Base-by-base conservation (phyloP, 257 asterid genomes). In the Plantago elongata region DNA sequence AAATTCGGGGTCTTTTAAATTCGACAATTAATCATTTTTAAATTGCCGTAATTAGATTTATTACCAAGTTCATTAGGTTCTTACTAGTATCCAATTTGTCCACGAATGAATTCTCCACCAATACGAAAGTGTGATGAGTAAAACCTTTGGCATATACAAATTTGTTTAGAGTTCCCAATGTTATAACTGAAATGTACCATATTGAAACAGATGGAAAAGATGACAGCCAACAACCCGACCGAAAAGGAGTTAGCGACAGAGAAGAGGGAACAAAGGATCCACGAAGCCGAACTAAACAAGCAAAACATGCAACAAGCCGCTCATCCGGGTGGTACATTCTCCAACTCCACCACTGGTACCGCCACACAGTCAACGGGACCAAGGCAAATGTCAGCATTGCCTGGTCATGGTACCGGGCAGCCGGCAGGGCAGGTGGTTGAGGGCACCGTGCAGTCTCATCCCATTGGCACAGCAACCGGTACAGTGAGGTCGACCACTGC, bases 201-300 rank as follows among this genome's bases (percentile, higher is more conserved):
- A 43, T 55, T 22, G 16, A 43, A 43, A 48, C 72, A 85, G 96
- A 57, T 77, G 63, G 94, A 86, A 13, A 77, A 54, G 17, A 49
- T 79, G 82, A 70, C 69, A 0, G 83, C 90, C 0, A 71, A 77
- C 40, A 72, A 79, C 51, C 81, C 81, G 16, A 58, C 60, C 0
- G 76, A 86, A 50, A 84, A 82, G 16, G 77, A 79, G 13, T 70
- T 80, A 80, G 95, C 90, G 5, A 77, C 83, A 0, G 80, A 82
- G 30, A 82, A 47, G 60, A 84, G 75, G 61, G 77, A 82, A 49
- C 84, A 82, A 9, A 69, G 70, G 51, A 67, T 79, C 12, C 61
- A 69, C 47, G 54, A 72, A 0, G 95, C 95, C 0, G 97, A 86
- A 22, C 15, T 62, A n/a, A 37, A 40, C 27, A 86, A 89, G 72